These are phyloP conservation scores for Lithocarpus polystachyus DNA, from an alignment of 306 rosid species.

Conservation along the genomic window DNA sequence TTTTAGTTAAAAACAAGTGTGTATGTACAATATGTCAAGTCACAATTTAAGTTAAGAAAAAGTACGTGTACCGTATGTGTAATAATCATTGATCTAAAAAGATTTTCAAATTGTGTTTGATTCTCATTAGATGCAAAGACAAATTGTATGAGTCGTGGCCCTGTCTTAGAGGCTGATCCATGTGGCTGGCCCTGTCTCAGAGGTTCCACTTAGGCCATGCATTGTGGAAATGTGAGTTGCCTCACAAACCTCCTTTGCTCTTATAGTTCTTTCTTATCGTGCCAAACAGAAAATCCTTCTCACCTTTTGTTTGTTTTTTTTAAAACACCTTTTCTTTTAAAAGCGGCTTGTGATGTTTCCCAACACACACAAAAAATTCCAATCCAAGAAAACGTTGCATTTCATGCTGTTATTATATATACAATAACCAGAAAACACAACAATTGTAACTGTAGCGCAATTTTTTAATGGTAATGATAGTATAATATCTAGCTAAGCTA, in stretches of 20 bases:
- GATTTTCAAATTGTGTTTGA: too few species aligned
- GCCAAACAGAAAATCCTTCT: conserved; percentile 1
- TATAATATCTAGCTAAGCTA: not conserved
- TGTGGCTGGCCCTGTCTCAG: not conserved
- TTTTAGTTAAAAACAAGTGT: too few species aligned
- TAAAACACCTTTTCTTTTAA: not conserved
- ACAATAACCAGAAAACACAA: not conserved
- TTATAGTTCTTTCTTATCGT: not conserved
- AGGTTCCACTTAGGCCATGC: not conserved
- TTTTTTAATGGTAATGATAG: not conserved
- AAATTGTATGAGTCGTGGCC: too few species aligned
- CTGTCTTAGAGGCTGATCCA: not conserved
- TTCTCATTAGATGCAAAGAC: too few species aligned
- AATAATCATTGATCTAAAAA: too few species aligned
- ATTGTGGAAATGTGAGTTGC: not conserved
- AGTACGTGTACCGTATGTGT: too few species aligned
- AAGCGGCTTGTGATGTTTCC: not conserved
- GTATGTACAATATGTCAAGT: too few species aligned
- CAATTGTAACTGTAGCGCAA: not conserved
- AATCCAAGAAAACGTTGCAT: not conserved
- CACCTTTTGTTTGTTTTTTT: not conserved
- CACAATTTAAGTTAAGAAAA: too few species aligned
- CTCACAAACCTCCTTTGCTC: not conserved
- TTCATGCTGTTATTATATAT: too few species aligned
- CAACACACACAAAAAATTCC: not conserved